phyloP scores from a whole-genome alignment of 371 early-diverging fungal genomes.

The Gilbertella persicaria region DNA sequence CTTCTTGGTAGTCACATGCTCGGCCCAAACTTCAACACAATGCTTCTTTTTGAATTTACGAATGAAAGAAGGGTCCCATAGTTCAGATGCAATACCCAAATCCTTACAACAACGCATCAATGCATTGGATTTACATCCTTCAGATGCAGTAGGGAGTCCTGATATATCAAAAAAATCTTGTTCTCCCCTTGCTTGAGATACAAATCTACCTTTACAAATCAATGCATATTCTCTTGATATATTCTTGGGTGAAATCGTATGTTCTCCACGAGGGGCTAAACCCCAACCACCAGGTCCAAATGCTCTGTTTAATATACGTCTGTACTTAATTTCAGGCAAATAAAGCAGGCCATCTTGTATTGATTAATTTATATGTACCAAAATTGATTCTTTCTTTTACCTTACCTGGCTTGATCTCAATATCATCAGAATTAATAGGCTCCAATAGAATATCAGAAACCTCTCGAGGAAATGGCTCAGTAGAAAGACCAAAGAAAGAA shows the following conservation, averaged over 20 bases:
- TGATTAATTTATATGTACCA: neutral
- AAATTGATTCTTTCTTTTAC: neutral
- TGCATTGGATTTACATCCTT: slow-evolving; percentile 94
- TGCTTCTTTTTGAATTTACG: slow-evolving; percentile 80
- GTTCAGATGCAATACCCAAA: slow-evolving; percentile 89
- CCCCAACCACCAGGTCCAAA: slow-evolving; percentile 98
- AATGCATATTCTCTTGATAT: slow-evolving; percentile 93
- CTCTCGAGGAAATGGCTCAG: slow-evolving; percentile 71
- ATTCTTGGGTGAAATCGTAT: slow-evolving; percentile 75
- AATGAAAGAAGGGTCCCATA: slow-evolving; percentile 95
- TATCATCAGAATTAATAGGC: slow-evolving; percentile 71
- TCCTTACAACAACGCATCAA: slow-evolving; percentile 98
- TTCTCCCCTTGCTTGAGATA: slow-evolving; percentile 95
- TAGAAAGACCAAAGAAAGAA: slow-evolving; percentile 74
- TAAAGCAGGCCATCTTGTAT: slow-evolving; percentile 86
- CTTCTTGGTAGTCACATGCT: slow-evolving; percentile 68
- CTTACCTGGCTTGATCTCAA: slow-evolving; percentile 91
- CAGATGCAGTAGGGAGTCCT: slow-evolving; percentile 84
- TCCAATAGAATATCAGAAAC: slow-evolving; percentile 74
- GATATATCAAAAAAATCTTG: slow-evolving; percentile 83
- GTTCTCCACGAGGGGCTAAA: slow-evolving; percentile 90
- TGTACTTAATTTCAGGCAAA: slow-evolving; percentile 96
- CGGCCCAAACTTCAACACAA: slow-evolving; percentile 78
- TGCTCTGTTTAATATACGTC: slow-evolving; percentile 89
- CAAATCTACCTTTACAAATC: slow-evolving; percentile 80